Conservation (phyloP, 805 yeast species). For the Yamadazyma insecticola region DNA sequence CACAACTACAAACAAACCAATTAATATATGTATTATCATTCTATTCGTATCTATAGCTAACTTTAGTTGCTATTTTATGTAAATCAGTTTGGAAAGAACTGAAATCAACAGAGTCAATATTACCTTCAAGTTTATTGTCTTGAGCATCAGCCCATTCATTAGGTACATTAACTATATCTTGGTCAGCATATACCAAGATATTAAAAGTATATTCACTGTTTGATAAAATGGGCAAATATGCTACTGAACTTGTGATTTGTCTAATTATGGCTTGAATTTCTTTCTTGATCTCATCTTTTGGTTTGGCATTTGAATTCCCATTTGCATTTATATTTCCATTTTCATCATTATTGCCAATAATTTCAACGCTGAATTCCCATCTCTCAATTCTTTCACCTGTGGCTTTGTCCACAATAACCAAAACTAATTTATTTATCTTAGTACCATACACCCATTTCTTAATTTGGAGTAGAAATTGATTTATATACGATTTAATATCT, state of each 20-base stretch:
- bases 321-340: not conserved
- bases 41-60: constrained; percentile 46
- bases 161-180: constrained; percentile 55
- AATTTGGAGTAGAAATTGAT: constrained; percentile 63
- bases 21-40: constrained; percentile 1
- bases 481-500: constrained; percentile 67
- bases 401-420: constrained; percentile 68
- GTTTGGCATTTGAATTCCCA: constrained; percentile 14
- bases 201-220: constrained; percentile 69
- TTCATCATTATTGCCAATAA: constrained; percentile 19
- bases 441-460: constrained; percentile 69
- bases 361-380: constrained; percentile 77
- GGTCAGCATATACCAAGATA: constrained; percentile 78
- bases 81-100: constrained; percentile 61
- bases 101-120: constrained; percentile 62
- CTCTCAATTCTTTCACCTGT: constrained; percentile 68
- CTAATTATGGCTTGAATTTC: constrained; percentile 85
- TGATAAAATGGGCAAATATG: constrained; percentile 71
- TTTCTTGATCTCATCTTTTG: constrained; percentile 50
- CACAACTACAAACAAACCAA: not conserved
- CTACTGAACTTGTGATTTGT: constrained; percentile 83
- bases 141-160: constrained; percentile 77
- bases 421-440: constrained; percentile 59
- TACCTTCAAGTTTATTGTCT: constrained; percentile 51
- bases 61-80: constrained; percentile 71